Percentiles rank a stretch among this genome's conserved stretches.
Evolutionary conservation across 106 monocot genomes (phyloP).

Genomic region (Ottelia alismoides): DNA sequence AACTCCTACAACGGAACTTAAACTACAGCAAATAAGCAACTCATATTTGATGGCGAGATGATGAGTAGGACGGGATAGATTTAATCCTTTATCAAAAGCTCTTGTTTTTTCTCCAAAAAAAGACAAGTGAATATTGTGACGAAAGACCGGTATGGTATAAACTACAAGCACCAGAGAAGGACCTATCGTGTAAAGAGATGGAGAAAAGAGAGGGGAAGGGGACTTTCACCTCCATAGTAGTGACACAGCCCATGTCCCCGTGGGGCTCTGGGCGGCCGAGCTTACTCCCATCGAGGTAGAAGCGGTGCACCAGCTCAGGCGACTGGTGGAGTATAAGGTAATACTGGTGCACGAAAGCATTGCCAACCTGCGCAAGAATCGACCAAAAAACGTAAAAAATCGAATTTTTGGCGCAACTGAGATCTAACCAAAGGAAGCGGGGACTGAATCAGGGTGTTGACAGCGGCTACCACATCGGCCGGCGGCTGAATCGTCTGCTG

Average conservation of each 20-base stretch:
- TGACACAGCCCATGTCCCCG: slow-evolving; percentile 42
- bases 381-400: background rate
- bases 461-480: background rate
- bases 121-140: too few species aligned
- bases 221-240: slow-evolving; percentile 46
- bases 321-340: slow-evolving; percentile 68
- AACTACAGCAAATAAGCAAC: too few species aligned
- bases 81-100: too few species aligned
- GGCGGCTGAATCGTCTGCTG: background rate
- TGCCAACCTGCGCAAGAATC: slow-evolving; percentile 38
- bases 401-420: too few species aligned
- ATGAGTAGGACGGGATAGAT: too few species aligned
- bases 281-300: slow-evolving; percentile 65
- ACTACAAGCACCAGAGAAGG: too few species aligned
- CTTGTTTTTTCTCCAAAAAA: too few species aligned
- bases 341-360: slow-evolving; percentile 75
- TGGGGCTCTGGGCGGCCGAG: slow-evolving; percentile 51
- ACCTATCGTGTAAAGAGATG: too few species aligned
- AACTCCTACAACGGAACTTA: too few species aligned
- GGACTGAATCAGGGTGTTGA: background rate
- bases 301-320: slow-evolving; percentile 55
- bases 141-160: too few species aligned
- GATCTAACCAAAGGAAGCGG: background rate
- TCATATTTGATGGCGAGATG: too few species aligned
- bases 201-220: too few species aligned